phyloP scores from a whole-genome alignment of 192 early-diverging fungal species.

The Gryganskiella cystojenkinii region DNA sequence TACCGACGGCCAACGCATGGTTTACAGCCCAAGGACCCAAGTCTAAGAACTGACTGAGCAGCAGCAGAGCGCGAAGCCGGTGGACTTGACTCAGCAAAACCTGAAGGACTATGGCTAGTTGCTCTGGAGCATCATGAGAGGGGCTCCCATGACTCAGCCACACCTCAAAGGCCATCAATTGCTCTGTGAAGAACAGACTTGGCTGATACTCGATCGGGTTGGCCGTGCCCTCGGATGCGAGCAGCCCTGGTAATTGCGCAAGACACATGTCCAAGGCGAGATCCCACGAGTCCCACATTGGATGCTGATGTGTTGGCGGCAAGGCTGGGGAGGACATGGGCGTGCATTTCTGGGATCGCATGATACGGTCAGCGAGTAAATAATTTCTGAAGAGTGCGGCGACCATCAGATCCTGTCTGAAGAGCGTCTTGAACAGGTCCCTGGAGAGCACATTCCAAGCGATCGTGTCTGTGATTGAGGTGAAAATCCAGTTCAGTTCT shows the following conservation, averaged over 20 bases:
- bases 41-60: slow-evolving; percentile 92
- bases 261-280: slow-evolving; percentile 94
- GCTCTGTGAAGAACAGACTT: slow-evolving; percentile 94
- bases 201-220: slow-evolving; percentile 73
- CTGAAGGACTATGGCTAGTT: slow-evolving; percentile 96
- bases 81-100: slow-evolving; percentile 96
- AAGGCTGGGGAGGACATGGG: slow-evolving; percentile 89
- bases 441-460: slow-evolving; percentile 94
- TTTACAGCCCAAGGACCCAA: slow-evolving; percentile 95
- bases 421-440: slow-evolving; percentile 91
- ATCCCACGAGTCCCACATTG: slow-evolving; percentile 97
- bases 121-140: slow-evolving; percentile 85
- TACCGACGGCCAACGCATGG: slow-evolving; percentile 92
- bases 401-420: slow-evolving; percentile 94
- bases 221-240: slow-evolving; percentile 56
- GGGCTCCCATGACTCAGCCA: slow-evolving; percentile 90
- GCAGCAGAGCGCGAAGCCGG: slow-evolving; percentile 89
- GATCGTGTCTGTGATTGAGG: slow-evolving; percentile 97
- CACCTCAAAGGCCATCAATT: slow-evolving; percentile 97
- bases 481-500: slow-evolving; percentile 99
- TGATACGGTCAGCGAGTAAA: slow-evolving; percentile 93
- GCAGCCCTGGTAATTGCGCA: slow-evolving; percentile 86
- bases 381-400: slow-evolving; percentile 96
- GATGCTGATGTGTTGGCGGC: slow-evolving; percentile 93
- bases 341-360: slow-evolving; percentile 94